phyloP scores from a whole-genome alignment of 2,329 filamentous ascomycete species.

The Colletotrichum melonis region DNA sequence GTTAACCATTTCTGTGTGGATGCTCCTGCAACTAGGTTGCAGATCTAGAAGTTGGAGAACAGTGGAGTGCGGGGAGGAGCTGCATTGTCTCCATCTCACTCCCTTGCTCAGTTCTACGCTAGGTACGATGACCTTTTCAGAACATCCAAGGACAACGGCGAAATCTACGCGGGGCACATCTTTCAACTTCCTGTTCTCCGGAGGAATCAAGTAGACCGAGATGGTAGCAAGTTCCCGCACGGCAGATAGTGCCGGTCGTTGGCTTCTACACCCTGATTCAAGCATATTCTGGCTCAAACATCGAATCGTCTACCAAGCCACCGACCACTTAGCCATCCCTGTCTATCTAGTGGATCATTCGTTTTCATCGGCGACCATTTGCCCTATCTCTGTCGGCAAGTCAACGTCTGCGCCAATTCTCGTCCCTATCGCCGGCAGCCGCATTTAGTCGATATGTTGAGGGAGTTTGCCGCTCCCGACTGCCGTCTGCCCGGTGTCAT shows the following conservation, averaged over 20 bases:
- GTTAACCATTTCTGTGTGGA: neutral
- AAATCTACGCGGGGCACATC: neutral
- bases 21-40: neutral
- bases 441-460: neutral
- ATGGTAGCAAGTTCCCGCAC: neutral
- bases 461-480: constrained; percentile 19
- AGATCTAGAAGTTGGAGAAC: neutral
- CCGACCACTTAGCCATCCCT: neutral
- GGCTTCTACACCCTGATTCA: neutral
- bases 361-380: neutral
- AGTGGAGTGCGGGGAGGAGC: neutral
- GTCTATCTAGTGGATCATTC: neutral
- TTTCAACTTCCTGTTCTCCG: neutral
- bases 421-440: constrained; percentile 24
- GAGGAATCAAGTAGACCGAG: neutral
- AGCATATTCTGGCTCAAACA: neutral
- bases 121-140: neutral
- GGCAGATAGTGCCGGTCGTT: neutral
- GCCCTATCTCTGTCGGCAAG: neutral
- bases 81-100: neutral
- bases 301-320: neutral
- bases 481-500: constrained; percentile 8
- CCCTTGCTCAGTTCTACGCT: neutral
- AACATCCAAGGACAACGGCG: neutral
- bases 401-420: neutral